These are phyloP conservation scores for Lasiosphaeris hirsuta DNA, from an alignment of 495 filamentous ascomycete species.

Conservation along the genomic window DNA sequence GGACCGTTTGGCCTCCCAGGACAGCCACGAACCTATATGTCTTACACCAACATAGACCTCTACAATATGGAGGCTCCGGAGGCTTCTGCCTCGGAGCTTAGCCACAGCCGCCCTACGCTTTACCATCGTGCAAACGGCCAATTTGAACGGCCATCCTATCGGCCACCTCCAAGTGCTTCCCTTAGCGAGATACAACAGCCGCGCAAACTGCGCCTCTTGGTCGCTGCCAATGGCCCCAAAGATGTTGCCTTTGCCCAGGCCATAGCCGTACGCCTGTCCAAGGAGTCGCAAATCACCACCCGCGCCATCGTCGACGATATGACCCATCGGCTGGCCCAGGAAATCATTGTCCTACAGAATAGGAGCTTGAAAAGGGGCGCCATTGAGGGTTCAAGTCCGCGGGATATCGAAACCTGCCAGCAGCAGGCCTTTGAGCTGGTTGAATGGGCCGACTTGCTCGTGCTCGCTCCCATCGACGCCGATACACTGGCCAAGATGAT, in stretches of 20 bases:
- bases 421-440: constrained; percentile 66
- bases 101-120: neutral
- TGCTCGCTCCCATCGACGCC: constrained; percentile 80
- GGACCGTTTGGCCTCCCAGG: no score
- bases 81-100: no score
- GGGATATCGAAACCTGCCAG: constrained; percentile 43
- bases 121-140: neutral
- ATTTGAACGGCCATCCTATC: neutral
- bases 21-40: no score
- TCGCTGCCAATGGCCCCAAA: constrained; percentile 50
- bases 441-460: constrained; percentile 82
- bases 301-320: constrained; percentile 54
- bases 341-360: constrained; percentile 50
- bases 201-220: constrained; percentile 46
- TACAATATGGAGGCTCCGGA: no score
- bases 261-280: constrained; percentile 53
- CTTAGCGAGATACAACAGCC: constrained; percentile 41
- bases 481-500: constrained; percentile 80
- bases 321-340: constrained; percentile 48
- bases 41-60: no score
- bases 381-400: constrained; percentile 26
- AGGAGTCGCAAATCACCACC: constrained; percentile 51
- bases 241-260: constrained; percentile 52
- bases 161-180: constrained; percentile 26
- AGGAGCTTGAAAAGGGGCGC: constrained; percentile 28